These are phyloP conservation scores for Candida silvatica DNA, from an alignment of 805 yeast species.

Conservation along the genomic window DNA sequence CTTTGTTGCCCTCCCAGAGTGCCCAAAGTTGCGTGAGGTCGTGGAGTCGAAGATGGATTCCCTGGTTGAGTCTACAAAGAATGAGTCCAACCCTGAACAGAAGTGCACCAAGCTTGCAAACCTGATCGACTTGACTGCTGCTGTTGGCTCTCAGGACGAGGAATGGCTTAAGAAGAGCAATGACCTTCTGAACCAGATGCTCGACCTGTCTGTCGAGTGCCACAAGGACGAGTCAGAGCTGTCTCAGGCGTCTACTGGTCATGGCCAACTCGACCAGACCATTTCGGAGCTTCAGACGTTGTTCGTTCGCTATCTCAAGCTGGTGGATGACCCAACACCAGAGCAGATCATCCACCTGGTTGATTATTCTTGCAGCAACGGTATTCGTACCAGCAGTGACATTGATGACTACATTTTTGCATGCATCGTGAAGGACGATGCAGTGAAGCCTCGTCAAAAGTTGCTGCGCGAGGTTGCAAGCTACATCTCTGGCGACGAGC, in stretches of 20 bases:
- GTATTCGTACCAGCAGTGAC: conserved; percentile 34
- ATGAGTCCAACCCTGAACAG: conserved; percentile 42
- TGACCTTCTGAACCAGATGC: conserved; percentile 33
- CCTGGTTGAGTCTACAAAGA: conserved; percentile 36
- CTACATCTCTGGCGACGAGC: conserved; percentile 36
- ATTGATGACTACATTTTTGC: conserved; percentile 53
- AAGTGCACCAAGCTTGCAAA: conserved; percentile 65
- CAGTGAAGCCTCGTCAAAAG: conserved; percentile 35
- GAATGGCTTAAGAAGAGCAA: conserved; percentile 54
- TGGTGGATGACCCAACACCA: conserved; percentile 8
- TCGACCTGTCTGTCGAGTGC: conserved; percentile 35
- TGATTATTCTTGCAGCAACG: conserved; percentile 35
- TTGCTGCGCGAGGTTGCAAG: conserved; percentile 46
- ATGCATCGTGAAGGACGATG: conserved; percentile 42
- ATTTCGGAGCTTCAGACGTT: conserved; percentile 49
- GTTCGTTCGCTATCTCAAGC: conserved; percentile 25
- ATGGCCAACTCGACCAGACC: conserved; percentile 67
- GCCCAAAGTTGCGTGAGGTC: conserved; percentile 46
- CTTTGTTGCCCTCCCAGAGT: conserved; percentile 47
- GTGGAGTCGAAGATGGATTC: conserved; percentile 44
- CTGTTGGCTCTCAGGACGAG: conserved; percentile 33
- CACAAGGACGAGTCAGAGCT: conserved; percentile 30
- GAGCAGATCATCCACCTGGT: conserved; percentile 32
- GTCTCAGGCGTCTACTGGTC: conserved; percentile 47
- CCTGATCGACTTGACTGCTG: conserved; percentile 52